Evolutionary conservation across 495 filamentous ascomycete species (phyloP).

Genomic region (Jackrogersella minutella): DNA sequence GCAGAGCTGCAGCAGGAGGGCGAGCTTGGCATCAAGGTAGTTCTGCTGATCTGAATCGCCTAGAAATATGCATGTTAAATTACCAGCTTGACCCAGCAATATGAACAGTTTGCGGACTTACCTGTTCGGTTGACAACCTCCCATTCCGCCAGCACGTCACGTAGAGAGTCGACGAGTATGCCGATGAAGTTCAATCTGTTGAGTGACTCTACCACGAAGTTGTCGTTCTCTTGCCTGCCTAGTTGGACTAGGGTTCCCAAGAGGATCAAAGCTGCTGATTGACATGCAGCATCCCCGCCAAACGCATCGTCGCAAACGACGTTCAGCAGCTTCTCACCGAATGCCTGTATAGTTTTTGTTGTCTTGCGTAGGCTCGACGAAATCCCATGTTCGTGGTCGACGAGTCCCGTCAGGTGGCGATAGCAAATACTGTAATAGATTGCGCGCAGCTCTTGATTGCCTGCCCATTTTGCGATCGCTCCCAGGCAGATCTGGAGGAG

Average conservation of each 20-base stretch:
- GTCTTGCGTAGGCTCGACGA: conserved; percentile 67
- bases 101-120: conserved; percentile 30
- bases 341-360: conserved; percentile 75
- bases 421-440: conserved; percentile 89
- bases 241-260: conserved; percentile 75
- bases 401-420: conserved; percentile 79
- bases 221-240: conserved; percentile 70
- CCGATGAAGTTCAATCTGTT: conserved; percentile 87
- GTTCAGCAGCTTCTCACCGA: conserved; percentile 81
- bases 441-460: conserved; percentile 75
- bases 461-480: conserved; percentile 74
- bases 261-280: conserved; percentile 80
- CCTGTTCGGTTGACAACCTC: conserved; percentile 44
- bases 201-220: conserved; percentile 77
- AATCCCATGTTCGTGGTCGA: conserved; percentile 56
- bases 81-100: conserved; percentile 2
- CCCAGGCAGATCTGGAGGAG: conserved; percentile 84
- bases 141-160: conserved; percentile 71
- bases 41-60: conserved; percentile 49
- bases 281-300: conserved; percentile 78
- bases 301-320: conserved; percentile 94
- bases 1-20: conserved; percentile 83
- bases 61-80: conserved; percentile 36
- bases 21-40: conserved; percentile 79
- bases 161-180: conserved; percentile 84